Evolutionary conservation across 495 filamentous ascomycete genomes (phyloP).

Genomic region (Wilcoxina mikolae): DNA sequence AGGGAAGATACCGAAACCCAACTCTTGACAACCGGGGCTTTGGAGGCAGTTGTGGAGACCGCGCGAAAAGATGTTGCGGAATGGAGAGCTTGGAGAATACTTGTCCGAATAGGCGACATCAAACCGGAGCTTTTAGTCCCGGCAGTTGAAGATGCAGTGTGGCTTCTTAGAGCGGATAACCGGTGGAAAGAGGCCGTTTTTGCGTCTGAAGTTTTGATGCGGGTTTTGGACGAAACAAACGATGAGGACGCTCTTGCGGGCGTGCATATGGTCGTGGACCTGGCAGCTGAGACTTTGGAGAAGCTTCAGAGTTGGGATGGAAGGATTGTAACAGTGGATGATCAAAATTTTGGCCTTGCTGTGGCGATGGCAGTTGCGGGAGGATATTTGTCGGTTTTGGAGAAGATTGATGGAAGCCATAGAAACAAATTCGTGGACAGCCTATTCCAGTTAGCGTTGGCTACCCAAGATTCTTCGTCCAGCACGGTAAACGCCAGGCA

Average conservation of each 20-base stretch:
- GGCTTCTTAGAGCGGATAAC: neutral
- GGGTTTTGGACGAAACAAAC: neutral
- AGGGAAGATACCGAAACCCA: conserved; percentile 18
- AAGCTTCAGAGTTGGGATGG: neutral
- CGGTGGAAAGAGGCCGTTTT: neutral
- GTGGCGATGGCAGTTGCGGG: conserved; percentile 1
- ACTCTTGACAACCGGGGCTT: neutral
- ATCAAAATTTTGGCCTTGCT: neutral
- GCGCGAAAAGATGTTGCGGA: neutral
- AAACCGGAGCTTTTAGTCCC: neutral
- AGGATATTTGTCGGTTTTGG: neutral
- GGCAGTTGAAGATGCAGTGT: neutral
- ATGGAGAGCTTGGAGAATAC: conserved; percentile 3
- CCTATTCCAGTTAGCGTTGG: neutral
- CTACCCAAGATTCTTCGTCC: neutral
- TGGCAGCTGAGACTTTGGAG: neutral
- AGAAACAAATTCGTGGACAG: conserved; percentile 2
- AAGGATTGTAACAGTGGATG: neutral
- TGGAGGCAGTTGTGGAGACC: neutral
- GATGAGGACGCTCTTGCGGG: neutral
- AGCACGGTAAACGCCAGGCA: neutral
- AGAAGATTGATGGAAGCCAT: conserved; percentile 1
- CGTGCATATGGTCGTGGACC: neutral
- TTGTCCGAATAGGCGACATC: conserved; percentile 5
- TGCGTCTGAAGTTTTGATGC: conserved; percentile 6